Evolutionary conservation across 73 alveolate genomes (phyloP).

Genomic region (Paramecium primaurelia): DNA sequence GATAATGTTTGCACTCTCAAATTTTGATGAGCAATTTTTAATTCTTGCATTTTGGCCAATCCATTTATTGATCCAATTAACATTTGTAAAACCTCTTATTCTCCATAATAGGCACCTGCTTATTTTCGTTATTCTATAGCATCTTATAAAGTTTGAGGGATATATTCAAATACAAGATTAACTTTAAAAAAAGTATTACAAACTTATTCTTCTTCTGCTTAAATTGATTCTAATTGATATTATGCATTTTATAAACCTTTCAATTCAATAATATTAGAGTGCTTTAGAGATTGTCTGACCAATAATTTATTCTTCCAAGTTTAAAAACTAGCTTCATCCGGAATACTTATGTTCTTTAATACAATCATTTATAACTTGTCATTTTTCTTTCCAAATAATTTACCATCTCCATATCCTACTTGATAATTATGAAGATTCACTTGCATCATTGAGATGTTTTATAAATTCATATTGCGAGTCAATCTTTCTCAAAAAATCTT

Average conservation of each 20-base stretch:
- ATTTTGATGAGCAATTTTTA: constrained; percentile 1
- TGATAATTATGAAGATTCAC: background rate
- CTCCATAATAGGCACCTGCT: background rate
- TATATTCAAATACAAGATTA: background rate
- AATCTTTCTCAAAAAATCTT: background rate
- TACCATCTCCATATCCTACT: constrained; percentile 41
- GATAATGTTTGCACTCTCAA: background rate
- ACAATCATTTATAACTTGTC: background rate
- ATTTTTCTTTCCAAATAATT: background rate
- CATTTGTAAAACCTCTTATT: background rate
- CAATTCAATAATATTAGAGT: constrained; percentile 6
- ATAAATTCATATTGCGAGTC: background rate
- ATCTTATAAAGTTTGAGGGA: constrained; percentile 6
- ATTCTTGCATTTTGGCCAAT: constrained; percentile 34
- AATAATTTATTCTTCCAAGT: background rate
- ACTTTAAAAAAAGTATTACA: background rate
- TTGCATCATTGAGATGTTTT: constrained; percentile 12
- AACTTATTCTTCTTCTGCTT: background rate
- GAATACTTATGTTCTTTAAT: background rate
- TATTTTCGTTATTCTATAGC: background rate
- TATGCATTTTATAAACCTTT: background rate
- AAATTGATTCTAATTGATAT: background rate
- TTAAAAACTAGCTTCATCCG: background rate
- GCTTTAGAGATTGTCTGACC: background rate
- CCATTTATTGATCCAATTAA: background rate